A percentile compares a stretch with the other conserved stretches of the same genome.
phyloP scores from a whole-genome alignment of 176 grass and related monocot genomes.

The Saccharum spontaneum region DNA sequence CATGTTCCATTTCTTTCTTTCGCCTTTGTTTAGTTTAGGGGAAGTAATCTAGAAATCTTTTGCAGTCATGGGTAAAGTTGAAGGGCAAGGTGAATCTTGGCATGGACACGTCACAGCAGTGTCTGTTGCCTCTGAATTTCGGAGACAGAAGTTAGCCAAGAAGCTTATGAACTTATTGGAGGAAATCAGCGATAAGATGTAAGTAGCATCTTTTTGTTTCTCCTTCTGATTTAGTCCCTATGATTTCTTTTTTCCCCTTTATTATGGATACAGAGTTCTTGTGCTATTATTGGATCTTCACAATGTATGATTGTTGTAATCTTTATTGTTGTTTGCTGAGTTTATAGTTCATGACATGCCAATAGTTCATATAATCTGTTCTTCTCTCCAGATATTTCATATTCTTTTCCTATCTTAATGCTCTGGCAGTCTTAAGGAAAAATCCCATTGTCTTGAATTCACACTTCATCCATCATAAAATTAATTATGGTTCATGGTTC shows the following conservation, averaged over 20 bases:
- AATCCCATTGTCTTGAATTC: neutral
- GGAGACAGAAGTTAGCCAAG: conserved; percentile 89
- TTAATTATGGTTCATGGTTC: neutral
- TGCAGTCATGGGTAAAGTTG: conserved; percentile 99
- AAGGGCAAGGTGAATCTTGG: conserved; percentile 99
- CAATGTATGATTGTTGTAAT: neutral
- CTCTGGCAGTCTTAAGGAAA: neutral
- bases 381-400: neutral
- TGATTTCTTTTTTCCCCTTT: neutral
- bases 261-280: neutral
- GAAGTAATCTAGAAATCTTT: conserved; percentile 23
- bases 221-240: neutral
- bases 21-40: neutral
- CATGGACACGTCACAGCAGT: conserved; percentile 97
- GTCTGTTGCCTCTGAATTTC: conserved; percentile 82
- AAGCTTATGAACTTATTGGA: conserved; percentile 94
- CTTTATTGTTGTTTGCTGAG: neutral
- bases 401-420: neutral
- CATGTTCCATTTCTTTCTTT: neutral
- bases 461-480: neutral
- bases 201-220: conserved; percentile 12
- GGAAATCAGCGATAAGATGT: conserved; percentile 97
- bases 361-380: neutral
- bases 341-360: neutral
- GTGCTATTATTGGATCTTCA: neutral